These are phyloP conservation scores for Drechslerella dactyloides DNA, from an alignment of 2,329 filamentous ascomycete genomes.

Conservation along the genomic window DNA sequence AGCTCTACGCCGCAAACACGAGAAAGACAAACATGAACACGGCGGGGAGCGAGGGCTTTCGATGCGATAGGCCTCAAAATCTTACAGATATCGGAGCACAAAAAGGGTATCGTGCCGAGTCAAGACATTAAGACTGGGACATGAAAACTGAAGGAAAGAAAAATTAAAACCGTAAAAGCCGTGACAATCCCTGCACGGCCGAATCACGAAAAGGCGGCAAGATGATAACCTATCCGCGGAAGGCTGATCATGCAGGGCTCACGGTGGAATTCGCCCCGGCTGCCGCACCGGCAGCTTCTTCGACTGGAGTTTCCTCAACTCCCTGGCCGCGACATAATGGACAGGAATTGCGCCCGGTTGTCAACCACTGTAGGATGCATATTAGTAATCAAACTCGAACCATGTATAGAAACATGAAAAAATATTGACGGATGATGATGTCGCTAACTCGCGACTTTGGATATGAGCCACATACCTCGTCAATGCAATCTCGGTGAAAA, in stretches of 20 bases:
- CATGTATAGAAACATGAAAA: constrained; percentile 47
- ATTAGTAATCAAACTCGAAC: constrained; percentile 55
- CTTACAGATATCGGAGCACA: constrained; percentile 1
- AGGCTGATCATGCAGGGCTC: constrained; percentile 17
- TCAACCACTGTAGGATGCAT: constrained; percentile 66
- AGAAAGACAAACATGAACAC: not conserved
- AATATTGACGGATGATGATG: not conserved
- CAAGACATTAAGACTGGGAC: not conserved
- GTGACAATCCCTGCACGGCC: not conserved
- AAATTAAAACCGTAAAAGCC: not conserved
- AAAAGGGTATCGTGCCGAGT: not conserved
- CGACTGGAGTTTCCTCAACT: constrained; percentile 57
- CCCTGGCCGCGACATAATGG: constrained; percentile 66
- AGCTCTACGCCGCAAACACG: not conserved
- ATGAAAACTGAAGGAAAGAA: not conserved
- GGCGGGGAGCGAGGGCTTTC: not conserved
- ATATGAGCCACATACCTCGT: constrained; percentile 64
- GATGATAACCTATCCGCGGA: not conserved
- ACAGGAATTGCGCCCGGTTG: constrained; percentile 70
- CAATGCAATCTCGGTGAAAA: constrained; percentile 73
- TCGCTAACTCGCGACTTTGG: not conserved
- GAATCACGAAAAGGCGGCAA: not conserved
- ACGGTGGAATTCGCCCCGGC: constrained; percentile 8
- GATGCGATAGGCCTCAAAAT: not conserved
- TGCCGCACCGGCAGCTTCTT: constrained; percentile 42